Conservation (phyloP, 805 yeast genomes). For the Pichia cabralensis region DNA sequence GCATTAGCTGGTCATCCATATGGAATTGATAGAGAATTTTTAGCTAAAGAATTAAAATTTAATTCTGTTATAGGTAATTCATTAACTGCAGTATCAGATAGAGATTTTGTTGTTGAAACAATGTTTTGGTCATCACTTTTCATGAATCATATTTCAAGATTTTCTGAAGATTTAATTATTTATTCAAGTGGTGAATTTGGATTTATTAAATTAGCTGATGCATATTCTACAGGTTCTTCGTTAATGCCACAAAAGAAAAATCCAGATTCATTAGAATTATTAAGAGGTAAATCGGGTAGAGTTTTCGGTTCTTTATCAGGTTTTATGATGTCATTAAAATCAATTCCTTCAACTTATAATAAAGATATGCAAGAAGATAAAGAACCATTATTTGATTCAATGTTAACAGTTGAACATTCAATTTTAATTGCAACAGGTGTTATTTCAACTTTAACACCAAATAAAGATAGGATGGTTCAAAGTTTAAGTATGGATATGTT, state of each 20-base stretch:
- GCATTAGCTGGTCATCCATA: conserved; percentile 99
- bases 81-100: conserved; percentile 90
- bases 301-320: conserved; percentile 94
- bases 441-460: conserved; percentile 70
- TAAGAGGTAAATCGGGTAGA: conserved; percentile 96
- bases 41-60: conserved; percentile 76
- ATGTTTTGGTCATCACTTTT: conserved; percentile 92
- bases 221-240: conserved; percentile 96
- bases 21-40: conserved; percentile 91
- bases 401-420: conserved; percentile 89
- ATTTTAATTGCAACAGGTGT: conserved; percentile 94
- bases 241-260: conserved; percentile 99
- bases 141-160: conserved; percentile 91
- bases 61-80: conserved; percentile 88
- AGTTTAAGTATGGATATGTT: conserved; percentile 98
- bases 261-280: conserved; percentile 90
- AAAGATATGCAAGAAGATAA: conserved; percentile 99
- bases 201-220: conserved; percentile 86
- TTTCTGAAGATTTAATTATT: conserved; percentile 89
- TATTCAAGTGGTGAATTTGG: conserved; percentile 98
- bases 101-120: conserved; percentile 94
- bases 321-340: conserved; percentile 90
- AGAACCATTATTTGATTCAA: conserved; percentile 92
- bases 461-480: conserved; percentile 66
- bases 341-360: conserved; percentile 96